Percentiles rank a stretch among this genome's conserved stretches.
phyloP scores from a whole-genome alignment of 2,329 filamentous ascomycete species.

The Cephalotrichum gorgonifer region DNA sequence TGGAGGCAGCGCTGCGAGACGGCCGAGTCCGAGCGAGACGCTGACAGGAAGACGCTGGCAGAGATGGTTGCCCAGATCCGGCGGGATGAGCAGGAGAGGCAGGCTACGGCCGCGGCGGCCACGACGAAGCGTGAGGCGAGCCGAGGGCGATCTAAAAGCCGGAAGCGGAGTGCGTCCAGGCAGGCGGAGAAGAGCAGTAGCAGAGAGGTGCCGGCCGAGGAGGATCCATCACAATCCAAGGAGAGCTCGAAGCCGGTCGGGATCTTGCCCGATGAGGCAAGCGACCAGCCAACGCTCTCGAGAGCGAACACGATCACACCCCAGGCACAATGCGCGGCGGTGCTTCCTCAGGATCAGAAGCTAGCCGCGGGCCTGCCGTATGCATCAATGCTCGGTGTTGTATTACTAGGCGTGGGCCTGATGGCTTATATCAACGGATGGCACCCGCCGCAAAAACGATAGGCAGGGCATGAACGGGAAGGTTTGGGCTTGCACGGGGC shows the following conservation, averaged over 20 bases:
- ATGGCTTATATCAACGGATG: slow-evolving; percentile 84
- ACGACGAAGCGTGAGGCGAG: slow-evolving; percentile 6
- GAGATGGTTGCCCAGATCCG: slow-evolving; percentile 84
- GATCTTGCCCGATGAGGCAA: slow-evolving; percentile 18
- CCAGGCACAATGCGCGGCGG: slow-evolving; percentile 13
- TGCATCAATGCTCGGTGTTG: slow-evolving; percentile 72
- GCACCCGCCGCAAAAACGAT: slow-evolving; percentile 38
- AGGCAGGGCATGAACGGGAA: not conserved
- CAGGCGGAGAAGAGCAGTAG: not conserved
- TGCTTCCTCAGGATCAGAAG: slow-evolving; percentile 2
- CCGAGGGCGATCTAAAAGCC: slow-evolving; percentile 2
- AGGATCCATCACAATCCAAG: not conserved
- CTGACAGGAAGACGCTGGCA: slow-evolving; percentile 62
- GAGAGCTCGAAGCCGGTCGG: not conserved
- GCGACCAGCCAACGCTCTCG: slow-evolving; percentile 29
- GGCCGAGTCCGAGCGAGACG: slow-evolving; percentile 68
- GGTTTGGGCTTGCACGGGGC: too few species aligned
- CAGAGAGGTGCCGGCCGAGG: slow-evolving; percentile 6
- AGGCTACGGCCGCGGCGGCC: slow-evolving; percentile 20
- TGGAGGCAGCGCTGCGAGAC: slow-evolving; percentile 70
- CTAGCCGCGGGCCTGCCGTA: slow-evolving; percentile 56
- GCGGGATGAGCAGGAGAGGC: slow-evolving; percentile 46
- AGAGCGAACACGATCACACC: slow-evolving; percentile 39
- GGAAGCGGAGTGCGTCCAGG: not conserved
- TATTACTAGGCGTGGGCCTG: slow-evolving; percentile 68